Conservation (phyloP, 75 land plant species). For the Gnetum montanum region DNA sequence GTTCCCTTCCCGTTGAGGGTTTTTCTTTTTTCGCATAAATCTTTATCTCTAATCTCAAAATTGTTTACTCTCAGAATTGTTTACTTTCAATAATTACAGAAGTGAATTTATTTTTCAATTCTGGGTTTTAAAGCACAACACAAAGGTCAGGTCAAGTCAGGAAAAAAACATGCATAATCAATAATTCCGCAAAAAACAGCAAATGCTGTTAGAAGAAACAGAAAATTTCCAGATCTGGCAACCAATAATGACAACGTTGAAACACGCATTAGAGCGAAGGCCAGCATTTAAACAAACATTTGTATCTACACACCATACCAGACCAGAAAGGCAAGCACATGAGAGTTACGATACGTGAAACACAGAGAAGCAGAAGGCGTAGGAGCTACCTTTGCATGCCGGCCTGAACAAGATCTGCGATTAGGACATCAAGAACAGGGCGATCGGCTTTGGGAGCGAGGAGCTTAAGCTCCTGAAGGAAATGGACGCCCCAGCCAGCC, state of each 20-base stretch:
- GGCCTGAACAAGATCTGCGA: conserved; percentile 17
- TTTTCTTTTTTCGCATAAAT: no score
- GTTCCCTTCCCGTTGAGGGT: no score
- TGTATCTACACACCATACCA: background rate
- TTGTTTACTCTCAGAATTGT: no score
- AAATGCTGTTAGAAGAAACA: background rate
- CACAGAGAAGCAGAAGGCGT: background rate
- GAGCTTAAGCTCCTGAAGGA: conserved; percentile 32
- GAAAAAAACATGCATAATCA: no score
- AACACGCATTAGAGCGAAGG: background rate
- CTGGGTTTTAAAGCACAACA: no score
- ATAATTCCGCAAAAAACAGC: no score
- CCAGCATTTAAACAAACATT: background rate
- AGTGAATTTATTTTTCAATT: no score
- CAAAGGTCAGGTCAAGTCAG: no score
- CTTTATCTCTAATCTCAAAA: no score
- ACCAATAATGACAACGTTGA: background rate
- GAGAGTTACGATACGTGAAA: background rate
- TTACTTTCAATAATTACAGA: no score
- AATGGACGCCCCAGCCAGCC: conserved; percentile 36
- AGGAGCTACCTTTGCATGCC: conserved; percentile 20
- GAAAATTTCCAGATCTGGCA: background rate
- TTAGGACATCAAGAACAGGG: conserved; percentile 12
- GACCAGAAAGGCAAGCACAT: background rate
- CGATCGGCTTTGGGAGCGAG: conserved; percentile 31